Percentiles rank a stretch among this genome's conserved stretches.
phyloP scores from a whole-genome alignment of 2,329 filamentous ascomycete species.

The Fusarium dimerum region DNA sequence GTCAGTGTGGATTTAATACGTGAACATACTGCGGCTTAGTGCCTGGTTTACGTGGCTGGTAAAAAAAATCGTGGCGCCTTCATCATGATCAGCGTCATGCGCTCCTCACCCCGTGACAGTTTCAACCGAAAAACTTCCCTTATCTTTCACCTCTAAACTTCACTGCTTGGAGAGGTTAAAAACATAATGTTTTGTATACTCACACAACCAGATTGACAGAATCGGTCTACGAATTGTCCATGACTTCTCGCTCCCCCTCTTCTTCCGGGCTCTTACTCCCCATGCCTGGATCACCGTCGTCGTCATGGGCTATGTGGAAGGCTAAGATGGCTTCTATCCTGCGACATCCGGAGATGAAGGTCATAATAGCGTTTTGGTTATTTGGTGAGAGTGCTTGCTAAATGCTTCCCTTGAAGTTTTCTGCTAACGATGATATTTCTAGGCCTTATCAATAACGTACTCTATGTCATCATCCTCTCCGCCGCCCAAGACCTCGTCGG shows the following conservation, averaged over 20 bases:
- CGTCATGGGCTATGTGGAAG: slow-evolving; percentile 74
- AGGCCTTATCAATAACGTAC: slow-evolving; percentile 84
- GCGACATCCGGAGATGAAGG: slow-evolving; percentile 66
- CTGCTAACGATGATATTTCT: slow-evolving; percentile 6
- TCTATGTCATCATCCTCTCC: slow-evolving; percentile 96
- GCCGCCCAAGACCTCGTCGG: slow-evolving; percentile 95
- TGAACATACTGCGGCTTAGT: neutral
- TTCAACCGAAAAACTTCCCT: slow-evolving; percentile 5
- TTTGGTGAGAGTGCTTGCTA: slow-evolving; percentile 62
- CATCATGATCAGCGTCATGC: slow-evolving; percentile 28
- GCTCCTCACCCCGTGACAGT: slow-evolving; percentile 20
- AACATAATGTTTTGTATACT: slow-evolving; percentile 13
- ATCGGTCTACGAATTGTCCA: slow-evolving; percentile 11
- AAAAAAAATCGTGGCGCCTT: slow-evolving; percentile 2
- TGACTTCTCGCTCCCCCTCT: slow-evolving; percentile 43
- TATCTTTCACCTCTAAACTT: slow-evolving; percentile 5
- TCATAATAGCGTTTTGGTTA: slow-evolving; percentile 85
- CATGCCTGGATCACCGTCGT: slow-evolving; percentile 57
- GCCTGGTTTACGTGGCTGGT: slow-evolving; percentile 4
- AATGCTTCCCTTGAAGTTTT: fast-evolving
- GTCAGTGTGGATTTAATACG: neutral
- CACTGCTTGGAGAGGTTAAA: neutral
- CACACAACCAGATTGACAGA: neutral
- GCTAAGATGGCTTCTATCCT: slow-evolving; percentile 66
- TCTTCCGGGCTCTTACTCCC: slow-evolving; percentile 50